Percentiles rank a stretch among this genome's conserved stretches.
phyloP scores from a whole-genome alignment of 306 rosid genomes.

The barrel medic (Medicago truncatula) region MtrunA17r5.0-ANR NC_053042.1:41696501-41697000 shows the following conservation, averaged over 20 bases:
- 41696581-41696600: background rate
- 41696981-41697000: background rate
- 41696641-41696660: background rate
- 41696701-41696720: background rate
- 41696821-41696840: background rate
- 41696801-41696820: background rate
- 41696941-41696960: slow-evolving; percentile 1
- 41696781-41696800: background rate
- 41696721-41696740: background rate
- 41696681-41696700: background rate
- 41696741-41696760: background rate
- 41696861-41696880: background rate
- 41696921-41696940: background rate
- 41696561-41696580: background rate
- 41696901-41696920: background rate
- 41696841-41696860: background rate
- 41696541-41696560: background rate
- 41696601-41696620: background rate
- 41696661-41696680: background rate
- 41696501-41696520: background rate
- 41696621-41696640: background rate
- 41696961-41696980: background rate
- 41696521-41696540: slow-evolving; percentile 2
- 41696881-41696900: background rate
- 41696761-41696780: background rate